These are phyloP conservation scores for Phytomonas sp. DNA, from an alignment of 208 protist genomes.

Conservation along the genomic window DNA sequence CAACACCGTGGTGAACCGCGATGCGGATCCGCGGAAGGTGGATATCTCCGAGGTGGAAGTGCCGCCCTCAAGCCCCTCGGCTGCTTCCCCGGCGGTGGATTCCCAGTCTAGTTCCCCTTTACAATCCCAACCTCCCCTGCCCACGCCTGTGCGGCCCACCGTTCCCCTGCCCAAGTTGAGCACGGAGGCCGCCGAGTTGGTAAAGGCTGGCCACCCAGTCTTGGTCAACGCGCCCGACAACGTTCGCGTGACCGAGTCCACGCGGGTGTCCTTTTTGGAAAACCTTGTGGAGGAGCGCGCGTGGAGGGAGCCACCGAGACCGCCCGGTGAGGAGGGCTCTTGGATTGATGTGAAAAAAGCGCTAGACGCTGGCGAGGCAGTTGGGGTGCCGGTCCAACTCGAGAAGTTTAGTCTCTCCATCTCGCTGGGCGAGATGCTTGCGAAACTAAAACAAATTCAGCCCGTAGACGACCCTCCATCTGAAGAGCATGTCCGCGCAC, in stretches of 20 bases:
- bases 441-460: slow-evolving; percentile 23
- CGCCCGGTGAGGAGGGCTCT: slow-evolving; percentile 75
- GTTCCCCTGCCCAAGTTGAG: slow-evolving; percentile 57
- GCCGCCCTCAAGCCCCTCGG: background rate
- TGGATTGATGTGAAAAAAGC: slow-evolving; percentile 81
- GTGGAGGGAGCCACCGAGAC: slow-evolving; percentile 80
- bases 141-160: slow-evolving; percentile 63
- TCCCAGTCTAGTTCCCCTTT: background rate
- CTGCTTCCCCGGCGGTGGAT: background rate
- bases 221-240: slow-evolving; percentile 35
- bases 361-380: slow-evolving; percentile 53
- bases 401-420: slow-evolving; percentile 57
- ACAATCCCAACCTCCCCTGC: slow-evolving; percentile 13
- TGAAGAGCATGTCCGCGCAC: slow-evolving; percentile 47
- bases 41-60: background rate
- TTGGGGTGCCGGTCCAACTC: slow-evolving; percentile 42
- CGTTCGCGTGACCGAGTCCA: slow-evolving; percentile 56
- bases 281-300: slow-evolving; percentile 79
- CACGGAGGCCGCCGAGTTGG: slow-evolving; percentile 49
- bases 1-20: slow-evolving; percentile 2
- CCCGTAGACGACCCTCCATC: slow-evolving; percentile 70
- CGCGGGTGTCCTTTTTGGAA: slow-evolving; percentile 66
- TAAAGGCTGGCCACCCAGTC: slow-evolving; percentile 68
- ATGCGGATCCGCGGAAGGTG: background rate
- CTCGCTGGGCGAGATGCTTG: slow-evolving; percentile 69